Conservation (phyloP, 257 asterid species). For the Coffea canephora region DNA sequence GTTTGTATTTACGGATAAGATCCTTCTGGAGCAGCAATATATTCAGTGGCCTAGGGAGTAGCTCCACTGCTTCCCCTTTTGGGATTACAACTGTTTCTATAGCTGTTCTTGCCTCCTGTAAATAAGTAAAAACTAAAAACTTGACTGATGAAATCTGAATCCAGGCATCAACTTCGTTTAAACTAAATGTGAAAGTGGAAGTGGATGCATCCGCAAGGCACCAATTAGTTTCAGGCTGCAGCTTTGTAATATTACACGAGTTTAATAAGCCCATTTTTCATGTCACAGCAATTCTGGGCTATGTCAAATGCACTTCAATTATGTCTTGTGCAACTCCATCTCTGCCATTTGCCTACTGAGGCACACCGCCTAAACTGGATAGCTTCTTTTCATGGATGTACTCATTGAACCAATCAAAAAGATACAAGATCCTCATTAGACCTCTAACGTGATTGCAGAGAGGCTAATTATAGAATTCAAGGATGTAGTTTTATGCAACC, state of each 20-base stretch:
- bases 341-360: not conserved
- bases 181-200: not conserved
- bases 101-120: constrained; percentile 87
- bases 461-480: not conserved
- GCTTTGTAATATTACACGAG: not conserved
- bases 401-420: not conserved
- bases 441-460: not conserved
- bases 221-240: not conserved
- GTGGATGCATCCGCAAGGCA: constrained; percentile 2
- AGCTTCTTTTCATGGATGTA: not conserved
- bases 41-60: constrained; percentile 76
- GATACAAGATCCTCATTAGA: not conserved
- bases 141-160: not conserved
- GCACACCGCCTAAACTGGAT: not conserved
- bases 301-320: not conserved
- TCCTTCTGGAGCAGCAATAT: constrained; percentile 79
- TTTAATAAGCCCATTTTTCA: not conserved
- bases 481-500: not conserved
- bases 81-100: constrained; percentile 85
- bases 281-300: not conserved
- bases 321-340: constrained; percentile 1
- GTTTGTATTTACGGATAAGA: constrained; percentile 76
- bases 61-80: constrained; percentile 70
- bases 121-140: not conserved
- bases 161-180: not conserved